Base-by-base conservation (phyloP, 805 yeast genomes). In the Yarrowia osloensis region DNA sequence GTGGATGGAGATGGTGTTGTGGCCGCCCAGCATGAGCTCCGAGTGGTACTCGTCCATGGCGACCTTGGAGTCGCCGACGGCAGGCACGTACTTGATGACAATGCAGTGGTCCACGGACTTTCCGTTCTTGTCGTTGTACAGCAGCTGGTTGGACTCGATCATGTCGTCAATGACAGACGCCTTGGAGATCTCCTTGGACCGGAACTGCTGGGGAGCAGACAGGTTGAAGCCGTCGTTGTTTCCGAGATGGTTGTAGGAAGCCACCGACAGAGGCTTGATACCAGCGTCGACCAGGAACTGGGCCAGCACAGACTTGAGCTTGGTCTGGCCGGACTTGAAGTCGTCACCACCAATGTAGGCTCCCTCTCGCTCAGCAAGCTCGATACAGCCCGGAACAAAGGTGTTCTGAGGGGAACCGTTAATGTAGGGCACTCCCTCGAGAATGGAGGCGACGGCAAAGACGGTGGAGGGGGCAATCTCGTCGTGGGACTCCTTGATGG, bases 11-110 rank as follows among this genome's bases (percentile, higher is more conserved):
- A 93, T 89, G 76, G 95, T 89, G 82, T 93, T 94, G 81, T 93
- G 97, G 52, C 98, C 98, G 69, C 98, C 98, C 73, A 93, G 84
- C 98, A 93, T 94, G 76, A 93, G 86, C 80, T 93, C 98, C 67
- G 96, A 89, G 81, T 94, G 91, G 81, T 93, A 93, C 81, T 94
- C 98, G 79, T 93, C 98, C 98, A 93, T 94, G 65, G 98, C 98
- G 70, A 93, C 97, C 82, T 93, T 93, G 71, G 95, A 88, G 79
- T 93, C 98, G 42, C 97, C 97, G 59, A 93, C 98, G 9, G 98
- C 97, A 67, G 90, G 89, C 76, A 94, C 81, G 78, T 93, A 92
- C 81, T 93, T 93, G 82, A 93, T 93, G 69, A 93, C 98, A 77
- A 93, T 93, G 80, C 96, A 89, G 79, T 93, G 98, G 75, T 93